A percentile compares a stretch with the other conserved stretches of the same genome.
Evolutionary conservation across 176 grass and related monocot species (phyloP).

Genomic region (Oryza longistaminata): DNA sequence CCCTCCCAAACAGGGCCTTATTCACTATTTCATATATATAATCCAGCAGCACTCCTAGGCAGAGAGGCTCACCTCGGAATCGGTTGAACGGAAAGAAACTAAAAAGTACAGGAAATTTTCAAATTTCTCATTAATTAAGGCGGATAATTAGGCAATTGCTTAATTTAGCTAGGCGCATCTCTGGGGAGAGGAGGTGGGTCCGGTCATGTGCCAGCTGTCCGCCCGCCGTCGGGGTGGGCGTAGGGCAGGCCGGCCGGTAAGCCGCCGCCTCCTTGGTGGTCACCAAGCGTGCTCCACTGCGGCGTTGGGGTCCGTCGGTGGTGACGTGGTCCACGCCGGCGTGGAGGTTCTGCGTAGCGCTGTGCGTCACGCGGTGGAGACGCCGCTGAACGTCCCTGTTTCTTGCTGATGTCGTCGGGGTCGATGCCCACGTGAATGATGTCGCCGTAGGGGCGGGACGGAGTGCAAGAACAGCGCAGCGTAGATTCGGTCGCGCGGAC

Average conservation of each 20-base stretch:
- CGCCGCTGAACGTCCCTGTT: conserved; percentile 29
- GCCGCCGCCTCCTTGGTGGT: background rate
- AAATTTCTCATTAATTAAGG: background rate
- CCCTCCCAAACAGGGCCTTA: background rate
- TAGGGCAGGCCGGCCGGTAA: conserved; percentile 30
- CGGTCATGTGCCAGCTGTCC: conserved; percentile 51
- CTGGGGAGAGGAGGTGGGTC: conserved; percentile 40
- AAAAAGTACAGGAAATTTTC: background rate
- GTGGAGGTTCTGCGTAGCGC: conserved; percentile 41
- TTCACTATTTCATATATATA: background rate
- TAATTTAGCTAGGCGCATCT: conserved; percentile 16
- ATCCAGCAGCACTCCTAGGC: no score
- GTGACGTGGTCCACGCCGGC: conserved; percentile 39
- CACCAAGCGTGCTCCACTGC: conserved; percentile 35
- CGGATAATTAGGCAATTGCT: background rate
- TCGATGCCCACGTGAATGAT: conserved; percentile 40
- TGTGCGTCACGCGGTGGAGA: conserved; percentile 44
- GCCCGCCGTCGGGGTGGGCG: conserved; percentile 30
- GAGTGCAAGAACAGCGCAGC: conserved; percentile 39
- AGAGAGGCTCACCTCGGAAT: background rate
- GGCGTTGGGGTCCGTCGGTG: conserved; percentile 35
- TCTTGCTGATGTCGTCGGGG: conserved; percentile 14
- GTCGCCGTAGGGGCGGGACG: conserved; percentile 35
- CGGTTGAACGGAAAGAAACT: background rate
- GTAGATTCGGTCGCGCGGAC: conserved; percentile 46